Evolutionary conservation across 1,284 basidiomycete genomes (phyloP), one percentile per base, ranked within the genome.

Genomic region (Sanghuangporus weigelae): DNA sequence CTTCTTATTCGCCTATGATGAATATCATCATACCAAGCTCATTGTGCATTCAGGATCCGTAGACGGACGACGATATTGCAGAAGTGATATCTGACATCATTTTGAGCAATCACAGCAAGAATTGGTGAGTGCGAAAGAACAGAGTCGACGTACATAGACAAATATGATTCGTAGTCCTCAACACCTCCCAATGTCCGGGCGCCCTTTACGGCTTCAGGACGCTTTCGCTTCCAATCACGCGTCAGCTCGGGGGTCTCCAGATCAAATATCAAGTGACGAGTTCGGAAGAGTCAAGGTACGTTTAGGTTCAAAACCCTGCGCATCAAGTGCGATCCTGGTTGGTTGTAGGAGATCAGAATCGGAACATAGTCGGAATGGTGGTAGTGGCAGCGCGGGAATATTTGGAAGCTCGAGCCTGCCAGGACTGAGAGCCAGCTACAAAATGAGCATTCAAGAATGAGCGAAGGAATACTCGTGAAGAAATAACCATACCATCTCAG

Each of bases 161-260:
- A n/a, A 14, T 49, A 71, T 40, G 49, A 10, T 74, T 77, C 38
- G 75, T 83, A 26, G 23, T 26, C 23, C 23, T 26, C 23, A 26
- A 26, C 23, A 57, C 81, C 79, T 69, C 3, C 3, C 83, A 79
- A 79, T 58, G 89, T 77, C 67, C 83, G 80, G 69, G 81, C 83
- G 46, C 85, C 77, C 71, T 89, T 89, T 61, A 81, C 82, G 16
- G 90, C 92, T 72, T 95, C 92, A 62, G 89, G 83, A 74, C 84
- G 85, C 46, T 89, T 76, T 69, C 84, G 83, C 77, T 93, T 95
- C 90, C 90, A 95, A 61, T 85, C 89, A 63, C 76, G 79, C 56
- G 93, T 95, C 72, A 94, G 75, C 64, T 60, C 39, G 60, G 71
- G 51, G 46, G n/a, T 19, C 38, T 2, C 50, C 14, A 35, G 21